Conservation (phyloP, 352 stramenopile genomes). For the Globisporangium spinosum region DNA sequence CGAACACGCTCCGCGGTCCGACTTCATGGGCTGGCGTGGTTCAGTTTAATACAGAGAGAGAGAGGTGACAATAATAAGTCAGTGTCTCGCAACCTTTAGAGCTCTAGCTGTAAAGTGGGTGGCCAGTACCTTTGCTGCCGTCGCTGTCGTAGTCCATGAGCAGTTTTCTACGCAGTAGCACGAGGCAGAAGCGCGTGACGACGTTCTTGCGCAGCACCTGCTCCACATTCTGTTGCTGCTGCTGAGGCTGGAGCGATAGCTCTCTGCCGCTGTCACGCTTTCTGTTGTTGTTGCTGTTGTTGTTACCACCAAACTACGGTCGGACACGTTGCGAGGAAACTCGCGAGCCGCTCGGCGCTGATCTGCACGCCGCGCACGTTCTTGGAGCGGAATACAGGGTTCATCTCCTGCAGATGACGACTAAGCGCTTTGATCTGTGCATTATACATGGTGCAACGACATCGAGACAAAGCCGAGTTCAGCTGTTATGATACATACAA, state of each 20-base stretch:
- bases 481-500: background rate
- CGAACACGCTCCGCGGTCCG: constrained; percentile 32
- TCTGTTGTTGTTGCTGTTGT: background rate
- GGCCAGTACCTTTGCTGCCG: constrained; percentile 8
- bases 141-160: constrained; percentile 25
- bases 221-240: constrained; percentile 13
- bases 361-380: constrained; percentile 27
- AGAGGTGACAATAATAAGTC: background rate
- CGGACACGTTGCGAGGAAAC: constrained; percentile 27
- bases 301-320: constrained; percentile 24
- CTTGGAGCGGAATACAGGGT: constrained; percentile 30
- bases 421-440: constrained; percentile 27
- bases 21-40: constrained; percentile 21
- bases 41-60: too few species aligned
- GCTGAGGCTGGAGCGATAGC: background rate
- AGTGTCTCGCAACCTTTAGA: background rate
- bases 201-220: constrained; percentile 26
- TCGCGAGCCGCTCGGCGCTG: constrained; percentile 21
- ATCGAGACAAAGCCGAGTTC: background rate
- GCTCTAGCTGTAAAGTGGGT: background rate
- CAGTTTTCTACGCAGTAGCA: constrained; percentile 37
- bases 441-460: background rate
- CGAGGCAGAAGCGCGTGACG: constrained; percentile 29
- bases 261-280: background rate
- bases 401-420: constrained; percentile 30